phyloP scores from a whole-genome alignment of 2,329 filamentous ascomycete species.

The Sclerotinia borealis region DNA sequence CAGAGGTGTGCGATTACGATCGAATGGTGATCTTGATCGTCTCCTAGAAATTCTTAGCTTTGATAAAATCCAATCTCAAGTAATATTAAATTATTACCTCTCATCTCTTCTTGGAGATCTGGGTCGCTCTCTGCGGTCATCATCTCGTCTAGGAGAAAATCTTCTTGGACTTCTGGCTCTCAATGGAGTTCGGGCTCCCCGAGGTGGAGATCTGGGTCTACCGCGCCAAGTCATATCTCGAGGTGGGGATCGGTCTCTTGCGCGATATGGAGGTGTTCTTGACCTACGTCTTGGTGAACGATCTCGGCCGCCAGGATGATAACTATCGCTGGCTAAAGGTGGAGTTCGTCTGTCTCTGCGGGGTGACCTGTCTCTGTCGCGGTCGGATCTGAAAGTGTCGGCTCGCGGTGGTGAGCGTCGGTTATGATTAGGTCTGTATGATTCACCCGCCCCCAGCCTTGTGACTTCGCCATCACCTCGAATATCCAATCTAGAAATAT shows the following conservation, averaged over 20 bases:
- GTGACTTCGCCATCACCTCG: conserved; percentile 33
- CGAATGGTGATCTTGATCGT: conserved; percentile 33
- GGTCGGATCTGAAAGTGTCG: conserved; percentile 26
- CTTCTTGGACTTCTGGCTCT: conserved; percentile 30
- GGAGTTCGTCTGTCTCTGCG: conserved; percentile 24
- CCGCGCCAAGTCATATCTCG: conserved; percentile 23
- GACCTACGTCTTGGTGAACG: conserved; percentile 30
- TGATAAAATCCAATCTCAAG: neutral
- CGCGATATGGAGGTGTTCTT: conserved; percentile 27
- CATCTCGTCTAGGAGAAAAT: conserved; percentile 34
- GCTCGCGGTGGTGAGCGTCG: conserved; percentile 28
- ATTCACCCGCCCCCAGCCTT: conserved; percentile 31
- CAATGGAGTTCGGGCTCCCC: conserved; percentile 33
- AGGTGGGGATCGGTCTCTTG: conserved; percentile 28
- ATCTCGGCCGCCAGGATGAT: conserved; percentile 26
- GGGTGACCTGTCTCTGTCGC: conserved; percentile 25
- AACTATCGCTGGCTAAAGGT: conserved; percentile 26
- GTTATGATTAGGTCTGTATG: conserved; percentile 28
- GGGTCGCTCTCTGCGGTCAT: conserved; percentile 36
- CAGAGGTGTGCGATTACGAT: conserved; percentile 26
- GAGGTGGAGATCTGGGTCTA: conserved; percentile 26
- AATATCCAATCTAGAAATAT: conserved; percentile 10
- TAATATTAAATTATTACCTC: conserved; percentile 17
- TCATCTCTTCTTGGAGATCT: conserved; percentile 30
- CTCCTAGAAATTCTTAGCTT: conserved; percentile 22